Evolutionary conservation across 2,329 filamentous ascomycete species (phyloP), one percentile per base, ranked within the genome.

Genomic region (Bipolaris sorokiniana): DNA sequence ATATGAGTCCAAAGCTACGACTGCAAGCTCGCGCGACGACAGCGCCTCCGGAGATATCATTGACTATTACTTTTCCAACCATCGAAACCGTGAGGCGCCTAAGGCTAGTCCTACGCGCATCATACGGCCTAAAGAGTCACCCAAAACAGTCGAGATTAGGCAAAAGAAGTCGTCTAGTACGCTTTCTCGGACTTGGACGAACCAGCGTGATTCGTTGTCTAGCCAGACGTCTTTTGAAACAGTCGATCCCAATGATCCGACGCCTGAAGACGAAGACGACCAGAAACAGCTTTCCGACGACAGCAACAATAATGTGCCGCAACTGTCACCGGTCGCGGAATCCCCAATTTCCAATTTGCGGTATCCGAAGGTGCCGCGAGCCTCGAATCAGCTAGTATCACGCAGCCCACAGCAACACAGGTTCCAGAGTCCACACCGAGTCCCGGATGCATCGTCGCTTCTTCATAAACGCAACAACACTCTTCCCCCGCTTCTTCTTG

Each of bases 321-420:
- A 44, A 20, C 71, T 81, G 5, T 78, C 77, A 9, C 77, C 79
- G 4, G 78, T 81, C 1, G 74, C 72, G 4, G 78, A 79, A 55
- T 78, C 76, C 1, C 79, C 79, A 6, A 79, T 81, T n/a, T 75
- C 76, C 18, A 70, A 70, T 0, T 69, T 82, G 11, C 69, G 75
- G 33, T 83, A 83, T 59, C 80, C 80, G 6, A 82, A 82, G 62
- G 71, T 83, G 2, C 80, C 80, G 2, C 70, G 80, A 13, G 75
- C 78, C 16, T 78, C 77, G 6, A 81, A 81, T 48, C 80, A 82
- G 59, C 66, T 77, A 2, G 76, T 82, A 1, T 77, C 80, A 1
- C 71, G 79, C 3, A 67, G 64, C 33, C 59, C 51, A 18, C 28
- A 40, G 45, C 48, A 51, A 13, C 51, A 46, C 7, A 44, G 47